Conservation (phyloP, 331 rosid genomes). For the Prunus yedoensis region DNA sequence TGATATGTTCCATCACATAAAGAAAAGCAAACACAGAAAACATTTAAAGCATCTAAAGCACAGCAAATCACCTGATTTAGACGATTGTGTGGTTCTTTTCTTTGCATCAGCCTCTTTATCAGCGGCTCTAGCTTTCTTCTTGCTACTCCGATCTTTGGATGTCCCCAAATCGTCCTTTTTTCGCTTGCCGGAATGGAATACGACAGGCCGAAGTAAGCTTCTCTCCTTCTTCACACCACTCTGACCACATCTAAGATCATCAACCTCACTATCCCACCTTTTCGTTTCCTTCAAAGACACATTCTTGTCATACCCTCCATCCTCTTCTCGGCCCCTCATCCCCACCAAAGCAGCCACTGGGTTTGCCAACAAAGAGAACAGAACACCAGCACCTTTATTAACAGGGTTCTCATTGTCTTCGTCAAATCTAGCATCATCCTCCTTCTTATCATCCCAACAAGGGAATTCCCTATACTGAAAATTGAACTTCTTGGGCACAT, state of each 20-base stretch:
- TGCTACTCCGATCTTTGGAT: constrained; percentile 65
- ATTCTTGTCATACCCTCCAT: constrained; percentile 34
- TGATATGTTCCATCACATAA: background rate
- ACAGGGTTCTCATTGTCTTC: constrained; percentile 57
- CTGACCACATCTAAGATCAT: constrained; percentile 35
- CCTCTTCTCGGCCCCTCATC: constrained; percentile 47
- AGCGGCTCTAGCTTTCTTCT: constrained; percentile 58
- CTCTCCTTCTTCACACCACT: constrained; percentile 69
- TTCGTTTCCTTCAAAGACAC: constrained; percentile 42
- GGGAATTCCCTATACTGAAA: constrained; percentile 88
- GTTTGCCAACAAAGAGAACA: constrained; percentile 58
- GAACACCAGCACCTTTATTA: constrained; percentile 74
- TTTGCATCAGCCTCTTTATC: constrained; percentile 64
- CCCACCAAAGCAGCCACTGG: constrained; percentile 59
- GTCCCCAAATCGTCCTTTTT: constrained; percentile 61
- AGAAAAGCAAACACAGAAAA: background rate
- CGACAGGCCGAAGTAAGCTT: constrained; percentile 55
- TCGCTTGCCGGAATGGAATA: constrained; percentile 61
- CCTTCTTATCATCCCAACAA: constrained; percentile 54
- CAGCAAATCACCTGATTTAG: constrained; percentile 70
- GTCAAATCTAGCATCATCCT: constrained; percentile 27
- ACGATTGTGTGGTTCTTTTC: constrained; percentile 54
- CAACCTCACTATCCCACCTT: constrained; percentile 44
- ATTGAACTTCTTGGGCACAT: constrained; percentile 79
- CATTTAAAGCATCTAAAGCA: constrained; percentile 20